Evolutionary conservation across 495 filamentous ascomycete genomes (phyloP), one percentile per base, ranked within the genome.

Genomic region (Podospora pseudopauciseta): DNA sequence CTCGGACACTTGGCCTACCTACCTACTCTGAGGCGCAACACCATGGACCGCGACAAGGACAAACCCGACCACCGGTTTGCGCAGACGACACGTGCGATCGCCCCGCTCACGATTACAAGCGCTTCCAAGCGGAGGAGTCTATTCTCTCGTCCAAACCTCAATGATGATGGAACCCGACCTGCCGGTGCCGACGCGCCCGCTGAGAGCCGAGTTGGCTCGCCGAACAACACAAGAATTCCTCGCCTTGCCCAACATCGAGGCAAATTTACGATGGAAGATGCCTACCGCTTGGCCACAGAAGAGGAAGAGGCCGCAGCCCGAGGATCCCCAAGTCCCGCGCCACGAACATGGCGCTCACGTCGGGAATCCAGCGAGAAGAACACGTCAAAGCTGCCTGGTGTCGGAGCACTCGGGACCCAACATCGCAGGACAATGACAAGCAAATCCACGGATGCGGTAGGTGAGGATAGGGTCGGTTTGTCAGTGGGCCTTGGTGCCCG

Each of bases 311-410:
- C 65, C 1, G 77, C 72, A 60, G 78, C 76, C 44, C 77, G 81
- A 61, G 81, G 74, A 4, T 84, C 82, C 16, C 82, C 82, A 57
- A 85, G 82, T 67, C 82, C 82, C 5, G 81, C 82, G 3, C 82
- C 82, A 9, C 76, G 82, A 28, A 58, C 72, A 4, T 79, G 75
- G 68, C 77, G 77, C 16, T 58, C 68, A 5, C 75, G 75, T 28
- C 76, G 75, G 32, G 74, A 74, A 3, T 71, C 73, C 6, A 67
- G 68, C 65, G 73, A 70, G 59, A 67, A 69, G 26, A 58, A 66
- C 26, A 61, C 71, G 15, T 73, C 70, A n/a, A 76, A 64, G 32
- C 18, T 68, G 30, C 54, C 58, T 18, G 66, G 49, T 32, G 66
- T 65, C 16, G 60, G 39, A 15, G 32, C 74, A 28, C 64, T 19